Percentiles rank a stretch among this genome's conserved stretches.
Evolutionary conservation across 805 yeast species (phyloP).

Genomic region (Torulaspora maleeae): DNA sequence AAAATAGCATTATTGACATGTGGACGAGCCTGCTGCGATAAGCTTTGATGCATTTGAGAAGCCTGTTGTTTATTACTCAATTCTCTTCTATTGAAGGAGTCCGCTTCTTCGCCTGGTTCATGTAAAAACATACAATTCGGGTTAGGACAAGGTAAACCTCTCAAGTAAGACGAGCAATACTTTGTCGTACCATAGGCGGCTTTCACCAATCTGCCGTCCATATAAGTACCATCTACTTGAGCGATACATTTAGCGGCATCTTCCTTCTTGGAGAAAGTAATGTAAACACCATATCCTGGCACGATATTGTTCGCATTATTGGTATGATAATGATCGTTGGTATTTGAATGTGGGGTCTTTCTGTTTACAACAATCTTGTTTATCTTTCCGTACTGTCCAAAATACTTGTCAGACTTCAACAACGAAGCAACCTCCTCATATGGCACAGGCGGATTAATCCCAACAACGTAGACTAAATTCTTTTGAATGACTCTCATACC

Average conservation of each 20-base stretch:
- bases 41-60: constrained; percentile 14
- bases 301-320: constrained; percentile 40
- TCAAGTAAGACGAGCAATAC: constrained; percentile 91
- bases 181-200: constrained; percentile 99
- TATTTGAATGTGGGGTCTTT: constrained; percentile 44
- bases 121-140: constrained; percentile 98
- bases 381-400: constrained; percentile 98
- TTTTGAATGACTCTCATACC: constrained; percentile 98
- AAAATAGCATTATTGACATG: constrained; percentile 10
- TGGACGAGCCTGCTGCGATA: constrained; percentile 8
- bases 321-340: constrained; percentile 27
- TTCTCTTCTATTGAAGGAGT: constrained; percentile 74
- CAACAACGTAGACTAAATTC: constrained; percentile 93
- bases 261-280: constrained; percentile 86
- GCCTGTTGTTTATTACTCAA: constrained; percentile 35
- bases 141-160: constrained; percentile 96
- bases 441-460: constrained; percentile 69
- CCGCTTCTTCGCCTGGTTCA: constrained; percentile 99
- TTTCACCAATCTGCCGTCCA: constrained; percentile 82
- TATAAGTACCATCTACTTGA: constrained; percentile 85
- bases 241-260: constrained; percentile 93
- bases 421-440: constrained; percentile 81
- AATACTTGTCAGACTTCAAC: constrained; percentile 83
- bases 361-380: constrained; percentile 89
- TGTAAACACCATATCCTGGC: constrained; percentile 91